Base-by-base conservation (phyloP, 768 basidiomycete species). In the Macrolepiota dolichaula region DNA sequence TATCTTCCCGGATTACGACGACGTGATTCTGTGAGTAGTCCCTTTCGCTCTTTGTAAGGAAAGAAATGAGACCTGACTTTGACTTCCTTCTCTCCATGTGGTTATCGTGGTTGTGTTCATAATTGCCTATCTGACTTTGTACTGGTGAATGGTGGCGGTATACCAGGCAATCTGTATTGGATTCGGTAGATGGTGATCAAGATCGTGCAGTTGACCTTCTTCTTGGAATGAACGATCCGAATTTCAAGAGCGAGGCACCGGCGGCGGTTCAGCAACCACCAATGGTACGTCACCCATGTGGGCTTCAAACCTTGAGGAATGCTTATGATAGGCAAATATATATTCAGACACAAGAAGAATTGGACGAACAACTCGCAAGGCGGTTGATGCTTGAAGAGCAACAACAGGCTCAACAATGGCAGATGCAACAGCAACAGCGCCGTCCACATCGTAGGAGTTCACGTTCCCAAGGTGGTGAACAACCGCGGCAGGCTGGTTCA, bases 221-320 rank as follows among this genome's bases (percentile, higher is more conserved):
- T 9, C 81, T 95, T 6, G 88, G 87, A 10, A 94, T 95, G 92
- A 92, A 81, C 73, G 93, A 95, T 73, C 92, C 92, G 1, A 79
- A 86, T 6, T 93, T 89, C 68, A 79, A 69, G 59, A 73, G 74
- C 50, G 78, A 85, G 3, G 69, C 77, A 13, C 65, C 62, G 64
- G 9, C 66, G 27, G 52, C 49, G 4, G 66, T 57, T n/a, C 61
- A 62, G n/a, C 63, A 65, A 2, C 64, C 62, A 49, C 50, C 62
- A n/a, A 69, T 70, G 58, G 64, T 68, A 57, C 59, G 46, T 65
- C 19, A 32, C 51, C 51, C 19, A 57, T 17, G 37, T 56, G 3
- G n/a, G 46, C n/a, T 24, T 46, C 17, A 25, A 27, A 15, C 11
- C 19, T 38, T 17, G 37, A 22, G 3, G 22, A n/a, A 9, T 12